A percentile compares a stretch with the other conserved stretches of the same genome.
phyloP scores from a whole-genome alignment of 2,329 filamentous ascomycete species.

The Monosporascus sp. region DNA sequence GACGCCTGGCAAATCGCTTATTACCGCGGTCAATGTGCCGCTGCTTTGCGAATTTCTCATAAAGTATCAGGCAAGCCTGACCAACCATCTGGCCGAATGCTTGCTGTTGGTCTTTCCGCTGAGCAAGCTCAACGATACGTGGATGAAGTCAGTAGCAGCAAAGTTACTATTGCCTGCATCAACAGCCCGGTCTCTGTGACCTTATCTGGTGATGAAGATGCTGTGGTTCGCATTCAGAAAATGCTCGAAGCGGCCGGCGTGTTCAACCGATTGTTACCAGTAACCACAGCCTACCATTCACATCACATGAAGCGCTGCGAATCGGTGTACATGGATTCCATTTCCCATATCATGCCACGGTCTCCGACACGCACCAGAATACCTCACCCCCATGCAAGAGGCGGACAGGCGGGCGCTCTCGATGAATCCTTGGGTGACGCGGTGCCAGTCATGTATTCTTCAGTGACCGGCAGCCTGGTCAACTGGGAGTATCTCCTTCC shows the following conservation, averaged over 20 bases:
- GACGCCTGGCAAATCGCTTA: conserved; percentile 12
- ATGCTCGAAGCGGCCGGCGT: conserved; percentile 8
- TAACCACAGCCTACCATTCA: conserved; percentile 23
- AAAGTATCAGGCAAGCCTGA: neutral
- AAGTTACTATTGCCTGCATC: conserved; percentile 15
- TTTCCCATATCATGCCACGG: conserved; percentile 11
- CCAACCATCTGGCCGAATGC: conserved; percentile 11
- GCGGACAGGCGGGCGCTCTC: conserved; percentile 1
- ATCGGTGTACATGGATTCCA: conserved; percentile 15
- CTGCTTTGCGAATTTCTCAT: neutral
- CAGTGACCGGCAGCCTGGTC: conserved; percentile 12
- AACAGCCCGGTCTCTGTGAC: conserved; percentile 18
- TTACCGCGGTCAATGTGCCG: conserved; percentile 14
- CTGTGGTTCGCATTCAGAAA: conserved; percentile 9
- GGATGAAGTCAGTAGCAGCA: conserved; percentile 1
- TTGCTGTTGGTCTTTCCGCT: conserved; percentile 13
- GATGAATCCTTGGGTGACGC: neutral
- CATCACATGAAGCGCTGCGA: conserved; percentile 27
- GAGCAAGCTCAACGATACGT: conserved; percentile 8
- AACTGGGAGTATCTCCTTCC: conserved; percentile 10
- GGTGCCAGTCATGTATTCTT: conserved; percentile 17
- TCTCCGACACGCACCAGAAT: conserved; percentile 6
- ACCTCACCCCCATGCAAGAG: conserved; percentile 8
- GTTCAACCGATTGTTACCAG: conserved; percentile 12
- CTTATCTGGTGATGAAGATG: conserved; percentile 15